Conservation (phyloP, 2,329 filamentous ascomycete genomes). For the Alternaria incomplexa region DNA sequence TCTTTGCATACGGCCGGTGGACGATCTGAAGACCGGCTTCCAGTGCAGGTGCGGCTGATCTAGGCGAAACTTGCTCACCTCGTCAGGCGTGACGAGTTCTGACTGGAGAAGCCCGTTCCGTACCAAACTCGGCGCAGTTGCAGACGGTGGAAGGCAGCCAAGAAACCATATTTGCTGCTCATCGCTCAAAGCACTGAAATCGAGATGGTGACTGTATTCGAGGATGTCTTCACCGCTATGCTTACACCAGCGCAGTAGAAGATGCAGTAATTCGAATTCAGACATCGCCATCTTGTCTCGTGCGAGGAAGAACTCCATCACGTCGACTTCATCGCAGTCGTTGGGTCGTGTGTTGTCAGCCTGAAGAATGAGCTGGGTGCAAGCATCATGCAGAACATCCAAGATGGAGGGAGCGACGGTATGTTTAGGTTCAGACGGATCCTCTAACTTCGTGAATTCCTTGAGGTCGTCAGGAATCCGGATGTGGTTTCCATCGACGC, state of each 20-base stretch:
- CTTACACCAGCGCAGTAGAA: conserved; percentile 46
- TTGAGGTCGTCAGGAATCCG: conserved; percentile 45
- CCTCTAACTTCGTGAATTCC: conserved; percentile 14
- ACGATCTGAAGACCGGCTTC: conserved; percentile 48
- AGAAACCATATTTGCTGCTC: conserved; percentile 50
- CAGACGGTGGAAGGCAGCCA: conserved; percentile 37
- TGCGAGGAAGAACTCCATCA: conserved; percentile 42
- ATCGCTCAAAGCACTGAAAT: conserved; percentile 26
- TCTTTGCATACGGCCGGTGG: conserved; percentile 42
- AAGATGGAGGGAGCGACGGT: conserved; percentile 44
- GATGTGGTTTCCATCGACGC: conserved; percentile 52
- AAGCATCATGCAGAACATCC: conserved; percentile 45
- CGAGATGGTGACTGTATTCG: conserved; percentile 22
- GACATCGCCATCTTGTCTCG: conserved; percentile 47
- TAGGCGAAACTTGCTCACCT: conserved; percentile 44
- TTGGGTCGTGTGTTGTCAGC: conserved; percentile 2
- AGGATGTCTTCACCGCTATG: conserved; percentile 32
- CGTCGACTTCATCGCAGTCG: conserved; percentile 28
- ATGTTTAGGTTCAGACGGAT: conserved; percentile 28
- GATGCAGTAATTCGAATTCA: conserved; percentile 48
- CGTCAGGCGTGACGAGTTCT: conserved; percentile 34
- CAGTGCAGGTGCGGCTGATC: conserved; percentile 46
- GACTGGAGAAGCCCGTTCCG: conserved; percentile 50
- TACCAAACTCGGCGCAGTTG: conserved; percentile 35
- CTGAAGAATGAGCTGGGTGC: conserved; percentile 22